Evolutionary conservation across 345 rosid genomes (phyloP).

Genomic region (Raphanus raphanistrum): DNA sequence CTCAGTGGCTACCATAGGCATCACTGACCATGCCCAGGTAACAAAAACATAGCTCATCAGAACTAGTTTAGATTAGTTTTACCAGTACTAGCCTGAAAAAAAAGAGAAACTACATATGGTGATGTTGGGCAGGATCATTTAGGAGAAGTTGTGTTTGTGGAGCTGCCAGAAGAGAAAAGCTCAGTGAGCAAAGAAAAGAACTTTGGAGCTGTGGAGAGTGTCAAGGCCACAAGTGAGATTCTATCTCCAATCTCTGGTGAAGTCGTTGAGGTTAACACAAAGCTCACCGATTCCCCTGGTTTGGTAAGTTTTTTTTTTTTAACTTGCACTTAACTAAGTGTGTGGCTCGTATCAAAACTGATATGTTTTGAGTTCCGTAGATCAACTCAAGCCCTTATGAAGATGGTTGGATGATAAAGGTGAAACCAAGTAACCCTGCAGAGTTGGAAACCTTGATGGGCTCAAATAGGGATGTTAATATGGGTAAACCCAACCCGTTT

Average conservation of each 20-base stretch:
- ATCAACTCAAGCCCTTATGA: constrained; percentile 82
- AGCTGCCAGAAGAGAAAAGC: constrained; percentile 64
- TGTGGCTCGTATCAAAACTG: background rate
- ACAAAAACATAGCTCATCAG: constrained; percentile 2
- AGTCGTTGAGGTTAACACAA: constrained; percentile 71
- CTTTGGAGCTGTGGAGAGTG: constrained; percentile 97
- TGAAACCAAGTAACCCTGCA: constrained; percentile 78
- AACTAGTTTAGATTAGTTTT: constrained; percentile 2
- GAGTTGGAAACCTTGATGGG: constrained; percentile 78
- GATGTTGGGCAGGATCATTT: constrained; percentile 64
- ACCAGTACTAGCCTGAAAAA: background rate
- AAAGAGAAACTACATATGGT: background rate
- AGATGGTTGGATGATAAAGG: constrained; percentile 96
- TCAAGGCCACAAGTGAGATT: constrained; percentile 90
- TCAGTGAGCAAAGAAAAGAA: constrained; percentile 55
- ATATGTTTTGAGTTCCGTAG: constrained; percentile 2
- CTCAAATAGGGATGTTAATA: too few species aligned
- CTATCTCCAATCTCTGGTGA: constrained; percentile 89
- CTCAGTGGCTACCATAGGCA: constrained; percentile 76
- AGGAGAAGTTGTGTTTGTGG: constrained; percentile 95
- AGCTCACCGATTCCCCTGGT: constrained; percentile 73
- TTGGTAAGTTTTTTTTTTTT: constrained; percentile 44
- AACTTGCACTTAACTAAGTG: background rate
- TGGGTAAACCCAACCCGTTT: too few species aligned
- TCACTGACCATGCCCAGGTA: constrained; percentile 98